Evolutionary conservation across 2,329 filamentous ascomycete species (phyloP).

Genomic region (Aspergillus calidoustus): DNA sequence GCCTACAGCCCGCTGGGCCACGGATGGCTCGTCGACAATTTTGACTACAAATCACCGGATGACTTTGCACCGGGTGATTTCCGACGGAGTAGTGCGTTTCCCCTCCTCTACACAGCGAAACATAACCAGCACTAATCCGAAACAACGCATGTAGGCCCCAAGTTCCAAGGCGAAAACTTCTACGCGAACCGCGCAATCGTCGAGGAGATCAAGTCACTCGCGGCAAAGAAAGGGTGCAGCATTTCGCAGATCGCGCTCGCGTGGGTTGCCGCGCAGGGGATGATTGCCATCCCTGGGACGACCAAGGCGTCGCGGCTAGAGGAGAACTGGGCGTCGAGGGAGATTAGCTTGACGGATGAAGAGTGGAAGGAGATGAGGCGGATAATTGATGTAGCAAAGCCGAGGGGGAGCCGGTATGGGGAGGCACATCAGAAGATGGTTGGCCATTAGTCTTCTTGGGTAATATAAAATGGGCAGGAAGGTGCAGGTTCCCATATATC

Average conservation of each 20-base stretch:
- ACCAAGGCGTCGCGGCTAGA: constrained; percentile 47
- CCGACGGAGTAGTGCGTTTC: constrained; percentile 41
- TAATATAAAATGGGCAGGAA: no score
- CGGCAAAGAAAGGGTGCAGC: constrained; percentile 39
- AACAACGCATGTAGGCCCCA: constrained; percentile 24
- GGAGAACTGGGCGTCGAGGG: constrained; percentile 46
- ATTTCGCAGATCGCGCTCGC: constrained; percentile 45
- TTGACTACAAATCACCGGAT: constrained; percentile 48
- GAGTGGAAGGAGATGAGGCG: constrained; percentile 46
- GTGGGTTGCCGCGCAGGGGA: constrained; percentile 47
- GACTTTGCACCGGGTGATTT: constrained; percentile 53
- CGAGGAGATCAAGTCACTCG: constrained; percentile 48
- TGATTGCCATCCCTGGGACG: constrained; percentile 55
- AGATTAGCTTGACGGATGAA: constrained; percentile 43
- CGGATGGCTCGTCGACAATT: constrained; percentile 54
- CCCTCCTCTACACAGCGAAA: neutral
- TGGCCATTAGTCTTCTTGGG: constrained; percentile 24
- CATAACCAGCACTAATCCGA: neutral
- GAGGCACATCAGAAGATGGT: constrained; percentile 30
- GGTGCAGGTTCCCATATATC: neutral
- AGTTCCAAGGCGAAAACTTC: constrained; percentile 52
- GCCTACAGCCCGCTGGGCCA: constrained; percentile 55
- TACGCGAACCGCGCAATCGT: constrained; percentile 51
- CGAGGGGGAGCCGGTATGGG: constrained; percentile 43
- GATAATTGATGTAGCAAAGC: constrained; percentile 45